These are phyloP conservation scores for Xylona heveae DNA, from an alignment of 495 filamentous ascomycete genomes.

Conservation along the genomic window DNA sequence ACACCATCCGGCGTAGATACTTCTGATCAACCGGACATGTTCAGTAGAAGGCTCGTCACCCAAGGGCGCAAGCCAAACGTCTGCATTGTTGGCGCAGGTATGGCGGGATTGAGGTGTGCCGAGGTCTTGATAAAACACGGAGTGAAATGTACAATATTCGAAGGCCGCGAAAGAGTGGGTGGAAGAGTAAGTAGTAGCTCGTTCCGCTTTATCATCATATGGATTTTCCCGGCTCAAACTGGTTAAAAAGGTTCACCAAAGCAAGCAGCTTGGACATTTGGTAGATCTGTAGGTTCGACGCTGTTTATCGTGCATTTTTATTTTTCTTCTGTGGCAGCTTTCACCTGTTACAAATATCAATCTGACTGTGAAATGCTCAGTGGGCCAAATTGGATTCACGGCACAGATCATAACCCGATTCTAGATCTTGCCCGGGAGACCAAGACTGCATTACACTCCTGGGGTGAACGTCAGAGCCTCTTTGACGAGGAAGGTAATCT, in stretches of 20 bases:
- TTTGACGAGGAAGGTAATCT: constrained; percentile 41
- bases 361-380: constrained; percentile 18
- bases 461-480: constrained; percentile 31
- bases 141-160: constrained; percentile 63
- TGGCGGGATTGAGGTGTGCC: constrained; percentile 74
- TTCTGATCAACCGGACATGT: not conserved
- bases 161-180: constrained; percentile 65
- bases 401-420: constrained; percentile 69
- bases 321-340: constrained; percentile 1
- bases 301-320: constrained; percentile 3
- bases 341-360: constrained; percentile 1
- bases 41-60: not conserved
- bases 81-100: constrained; percentile 66
- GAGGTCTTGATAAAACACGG: constrained; percentile 62
- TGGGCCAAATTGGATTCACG: constrained; percentile 93
- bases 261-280: constrained; percentile 16
- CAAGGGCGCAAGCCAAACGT: constrained; percentile 25
- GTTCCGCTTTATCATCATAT: too few species aligned
- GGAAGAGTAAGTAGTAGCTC: constrained; percentile 48
- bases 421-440: constrained; percentile 52
- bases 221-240: too few species aligned
- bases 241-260: constrained; percentile 10
- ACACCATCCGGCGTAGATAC: not conserved
- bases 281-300: constrained; percentile 28
- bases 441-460: constrained; percentile 32